Evolutionary conservation across 768 basidiomycete species (phyloP).

Genomic region (Termitomyces sp.): DNA sequence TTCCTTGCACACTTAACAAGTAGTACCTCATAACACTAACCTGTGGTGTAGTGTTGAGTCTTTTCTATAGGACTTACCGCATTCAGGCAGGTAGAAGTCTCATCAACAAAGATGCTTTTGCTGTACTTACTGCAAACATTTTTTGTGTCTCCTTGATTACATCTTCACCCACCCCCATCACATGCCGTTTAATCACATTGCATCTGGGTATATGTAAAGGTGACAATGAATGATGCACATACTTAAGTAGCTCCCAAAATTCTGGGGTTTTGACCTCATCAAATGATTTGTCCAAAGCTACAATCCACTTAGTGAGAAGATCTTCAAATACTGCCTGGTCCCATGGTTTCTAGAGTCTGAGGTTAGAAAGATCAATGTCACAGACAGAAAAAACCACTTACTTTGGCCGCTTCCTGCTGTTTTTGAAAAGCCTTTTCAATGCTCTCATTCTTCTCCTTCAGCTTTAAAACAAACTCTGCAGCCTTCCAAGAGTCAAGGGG

Average conservation of each 20-base stretch:
- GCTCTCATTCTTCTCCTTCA: not conserved
- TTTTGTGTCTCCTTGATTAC: not conserved
- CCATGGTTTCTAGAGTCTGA: not conserved
- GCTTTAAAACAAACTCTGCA: not conserved
- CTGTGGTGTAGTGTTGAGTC: too few species aligned
- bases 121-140: not conserved
- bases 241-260: constrained; percentile 14
- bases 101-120: too few species aligned
- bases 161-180: not conserved
- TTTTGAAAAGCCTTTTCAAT: constrained; percentile 4
- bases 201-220: not conserved
- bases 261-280: constrained; percentile 14
- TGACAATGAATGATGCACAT: constrained; percentile 5
- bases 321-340: constrained; percentile 4
- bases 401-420: not conserved
- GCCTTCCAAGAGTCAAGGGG: not conserved
- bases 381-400: not conserved
- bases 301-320: constrained; percentile 3
- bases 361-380: not conserved
- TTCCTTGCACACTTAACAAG: too few species aligned
- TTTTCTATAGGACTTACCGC: too few species aligned
- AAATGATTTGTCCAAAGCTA: constrained; percentile 18
- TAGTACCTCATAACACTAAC: too few species aligned
- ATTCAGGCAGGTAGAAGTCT: too few species aligned
- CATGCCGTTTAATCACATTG: not conserved